Percentiles rank a stretch among this genome's conserved stretches.
Evolutionary conservation across 164 flowering plant species (phyloP).

Genomic region (Annona squamosa): DNA sequence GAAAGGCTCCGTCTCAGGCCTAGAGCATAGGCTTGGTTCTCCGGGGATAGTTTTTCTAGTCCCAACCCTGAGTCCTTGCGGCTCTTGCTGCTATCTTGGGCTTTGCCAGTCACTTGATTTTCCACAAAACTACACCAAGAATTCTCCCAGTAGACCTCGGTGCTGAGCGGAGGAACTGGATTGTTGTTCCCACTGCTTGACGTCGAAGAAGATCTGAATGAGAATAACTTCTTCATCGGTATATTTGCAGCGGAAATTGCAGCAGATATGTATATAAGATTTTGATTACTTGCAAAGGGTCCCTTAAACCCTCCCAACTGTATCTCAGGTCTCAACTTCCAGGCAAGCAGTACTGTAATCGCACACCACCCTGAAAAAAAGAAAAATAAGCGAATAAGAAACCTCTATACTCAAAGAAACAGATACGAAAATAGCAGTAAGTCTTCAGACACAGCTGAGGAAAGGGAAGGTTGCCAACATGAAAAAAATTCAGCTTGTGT

Average conservation of each 20-base stretch:
- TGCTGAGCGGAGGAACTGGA: slow-evolving; percentile 30
- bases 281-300: not conserved
- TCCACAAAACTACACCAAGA: slow-evolving; percentile 19
- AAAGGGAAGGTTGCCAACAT: not conserved
- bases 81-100: slow-evolving; percentile 13
- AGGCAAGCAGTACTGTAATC: too few relatives aligned
- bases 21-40: slow-evolving; percentile 28
- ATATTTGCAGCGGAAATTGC: not conserved
- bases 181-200: slow-evolving; percentile 33
- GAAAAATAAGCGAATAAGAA: too few relatives aligned
- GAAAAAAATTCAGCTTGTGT: too few relatives aligned
- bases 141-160: slow-evolving; percentile 41
- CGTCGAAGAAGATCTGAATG: slow-evolving; percentile 53
- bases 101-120: slow-evolving; percentile 3
- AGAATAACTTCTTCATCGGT: slow-evolving; percentile 77
- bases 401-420: too few relatives aligned
- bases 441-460: not conserved
- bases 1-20: slow-evolving; percentile 73
- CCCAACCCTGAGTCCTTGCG: slow-evolving; percentile 21
- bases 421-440: not conserved
- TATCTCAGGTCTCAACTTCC: too few relatives aligned
- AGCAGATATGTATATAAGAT: not conserved
- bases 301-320: not conserved
- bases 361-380: not conserved
- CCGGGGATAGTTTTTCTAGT: slow-evolving; percentile 28